These are phyloP conservation scores for Ampelocalamus luodianensis DNA, from an alignment of 176 grass and related monocot genomes.

Conservation along the genomic window DNA sequence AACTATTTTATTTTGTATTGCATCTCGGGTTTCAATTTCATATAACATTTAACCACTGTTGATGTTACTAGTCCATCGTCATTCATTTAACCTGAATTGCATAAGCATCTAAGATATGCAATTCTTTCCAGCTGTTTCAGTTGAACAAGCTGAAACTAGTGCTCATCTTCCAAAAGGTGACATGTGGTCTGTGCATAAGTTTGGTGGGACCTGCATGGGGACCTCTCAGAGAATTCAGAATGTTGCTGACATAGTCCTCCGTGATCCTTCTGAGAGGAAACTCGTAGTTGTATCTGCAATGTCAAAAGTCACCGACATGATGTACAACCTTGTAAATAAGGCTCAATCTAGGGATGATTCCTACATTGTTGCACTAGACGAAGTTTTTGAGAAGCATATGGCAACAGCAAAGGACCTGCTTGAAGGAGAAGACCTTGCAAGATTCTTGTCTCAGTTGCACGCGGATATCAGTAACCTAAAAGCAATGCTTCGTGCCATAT, in stretches of 20 bases:
- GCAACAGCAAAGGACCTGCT: constrained; percentile 82
- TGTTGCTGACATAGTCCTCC: constrained; percentile 84
- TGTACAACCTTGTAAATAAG: constrained; percentile 91
- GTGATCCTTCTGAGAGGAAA: constrained; percentile 87
- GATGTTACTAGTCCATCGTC: neutral
- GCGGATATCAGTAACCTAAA: constrained; percentile 79
- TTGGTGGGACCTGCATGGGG: constrained; percentile 98
- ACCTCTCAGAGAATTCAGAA: constrained; percentile 88
- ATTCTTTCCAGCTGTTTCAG: constrained; percentile 52
- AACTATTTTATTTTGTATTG: neutral
- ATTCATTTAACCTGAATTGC: neutral
- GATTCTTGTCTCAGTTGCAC: constrained; percentile 83
- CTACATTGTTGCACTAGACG: constrained; percentile 65
- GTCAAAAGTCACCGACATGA: constrained; percentile 98
- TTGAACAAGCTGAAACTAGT: constrained; percentile 69
- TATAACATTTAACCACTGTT: neutral
- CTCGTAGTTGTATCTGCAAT: constrained; percentile 94
- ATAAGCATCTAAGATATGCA: constrained; percentile 29
- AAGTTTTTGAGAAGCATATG: constrained; percentile 93
- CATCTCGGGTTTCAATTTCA: neutral
- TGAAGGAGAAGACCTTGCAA: constrained; percentile 86
- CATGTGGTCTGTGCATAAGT: constrained; percentile 99
- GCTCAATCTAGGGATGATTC: constrained; percentile 91
- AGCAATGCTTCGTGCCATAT: constrained; percentile 96
- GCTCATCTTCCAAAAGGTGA: constrained; percentile 78